Conservation (phyloP, 306 rosid genomes). For the Cicer bijugum region DNA sequence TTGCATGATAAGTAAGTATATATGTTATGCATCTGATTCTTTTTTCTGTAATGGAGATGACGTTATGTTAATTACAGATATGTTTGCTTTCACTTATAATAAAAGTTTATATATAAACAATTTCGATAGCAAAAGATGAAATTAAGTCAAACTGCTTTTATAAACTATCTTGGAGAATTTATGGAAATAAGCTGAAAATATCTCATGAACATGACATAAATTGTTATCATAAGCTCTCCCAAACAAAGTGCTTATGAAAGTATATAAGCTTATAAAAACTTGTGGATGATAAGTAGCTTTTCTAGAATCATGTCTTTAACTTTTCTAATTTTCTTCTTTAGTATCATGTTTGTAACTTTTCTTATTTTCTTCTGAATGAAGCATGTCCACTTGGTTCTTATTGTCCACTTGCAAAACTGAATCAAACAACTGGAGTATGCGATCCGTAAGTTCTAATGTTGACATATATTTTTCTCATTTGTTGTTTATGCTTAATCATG, state of each 20-base stretch:
- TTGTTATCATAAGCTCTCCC: too few relatives aligned
- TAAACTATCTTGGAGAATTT: too few relatives aligned
- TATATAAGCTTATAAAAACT: too few relatives aligned
- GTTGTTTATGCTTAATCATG: slow-evolving; percentile 24
- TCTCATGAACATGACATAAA: too few relatives aligned
- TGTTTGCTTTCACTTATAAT: not conserved
- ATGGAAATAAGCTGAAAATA: too few relatives aligned
- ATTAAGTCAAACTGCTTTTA: too few relatives aligned
- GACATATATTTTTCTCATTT: slow-evolving; percentile 15
- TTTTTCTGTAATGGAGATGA: slow-evolving; percentile 6
- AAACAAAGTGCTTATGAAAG: too few relatives aligned
- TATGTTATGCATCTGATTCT: slow-evolving; percentile 37
- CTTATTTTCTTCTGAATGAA: slow-evolving; percentile 54
- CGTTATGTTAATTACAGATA: not conserved
- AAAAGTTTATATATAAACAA: too few relatives aligned
- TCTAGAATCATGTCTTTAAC: slow-evolving; percentile 21
- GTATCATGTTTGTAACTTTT: slow-evolving; percentile 31
- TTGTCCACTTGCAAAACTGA: slow-evolving; percentile 71
- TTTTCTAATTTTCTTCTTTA: slow-evolving; percentile 20
- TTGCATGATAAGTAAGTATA: slow-evolving; percentile 85
- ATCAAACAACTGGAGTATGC: slow-evolving; percentile 64
- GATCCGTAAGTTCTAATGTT: slow-evolving; percentile 70
- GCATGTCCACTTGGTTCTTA: slow-evolving; percentile 89
- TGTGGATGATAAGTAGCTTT: not conserved
- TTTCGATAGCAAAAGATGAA: too few relatives aligned